A percentile compares a stretch with the other conserved stretches of the same genome.
phyloP scores from a whole-genome alignment of 2,329 filamentous ascomycete genomes.

The Colletotrichum cordylinicola region DNA sequence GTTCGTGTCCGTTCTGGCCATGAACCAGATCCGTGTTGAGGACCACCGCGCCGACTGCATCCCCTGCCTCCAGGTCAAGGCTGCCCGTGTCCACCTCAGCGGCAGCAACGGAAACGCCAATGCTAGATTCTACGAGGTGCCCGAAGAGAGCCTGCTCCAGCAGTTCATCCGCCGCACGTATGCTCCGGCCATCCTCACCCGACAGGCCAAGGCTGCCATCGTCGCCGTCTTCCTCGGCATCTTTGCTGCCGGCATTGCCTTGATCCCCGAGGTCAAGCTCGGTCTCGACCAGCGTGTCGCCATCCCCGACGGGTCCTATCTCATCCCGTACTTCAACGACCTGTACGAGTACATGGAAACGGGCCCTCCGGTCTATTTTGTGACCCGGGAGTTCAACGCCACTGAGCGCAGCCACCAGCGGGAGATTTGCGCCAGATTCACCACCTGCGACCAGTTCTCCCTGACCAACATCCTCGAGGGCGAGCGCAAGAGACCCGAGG shows the following conservation, averaged over 20 bases:
- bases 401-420: slow-evolving; percentile 80
- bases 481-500: slow-evolving; percentile 86
- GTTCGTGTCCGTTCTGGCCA: slow-evolving; percentile 89
- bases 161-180: slow-evolving; percentile 90
- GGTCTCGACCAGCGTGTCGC: slow-evolving; percentile 95
- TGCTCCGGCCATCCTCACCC: slow-evolving; percentile 80
- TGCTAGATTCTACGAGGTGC: slow-evolving; percentile 72
- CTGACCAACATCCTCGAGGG: slow-evolving; percentile 91
- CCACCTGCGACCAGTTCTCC: slow-evolving; percentile 83
- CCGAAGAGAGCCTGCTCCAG: slow-evolving; percentile 84
- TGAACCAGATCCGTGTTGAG: slow-evolving; percentile 92
- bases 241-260: slow-evolving; percentile 82
- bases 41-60: slow-evolving; percentile 89
- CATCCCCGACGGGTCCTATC: slow-evolving; percentile 90
- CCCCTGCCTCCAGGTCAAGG: slow-evolving; percentile 83
- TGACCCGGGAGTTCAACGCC: slow-evolving; percentile 81
- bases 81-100: slow-evolving; percentile 71
- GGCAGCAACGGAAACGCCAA: slow-evolving; percentile 63
- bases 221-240: slow-evolving; percentile 85
- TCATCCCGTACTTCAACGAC: slow-evolving; percentile 97
- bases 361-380: slow-evolving; percentile 95
- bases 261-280: slow-evolving; percentile 84
- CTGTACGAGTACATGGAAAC: slow-evolving; percentile 90
- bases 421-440: slow-evolving; percentile 89
- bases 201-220: slow-evolving; percentile 78